Conservation (phyloP, 345 rosid genomes). For the Hibiscus syriacus region DNA sequence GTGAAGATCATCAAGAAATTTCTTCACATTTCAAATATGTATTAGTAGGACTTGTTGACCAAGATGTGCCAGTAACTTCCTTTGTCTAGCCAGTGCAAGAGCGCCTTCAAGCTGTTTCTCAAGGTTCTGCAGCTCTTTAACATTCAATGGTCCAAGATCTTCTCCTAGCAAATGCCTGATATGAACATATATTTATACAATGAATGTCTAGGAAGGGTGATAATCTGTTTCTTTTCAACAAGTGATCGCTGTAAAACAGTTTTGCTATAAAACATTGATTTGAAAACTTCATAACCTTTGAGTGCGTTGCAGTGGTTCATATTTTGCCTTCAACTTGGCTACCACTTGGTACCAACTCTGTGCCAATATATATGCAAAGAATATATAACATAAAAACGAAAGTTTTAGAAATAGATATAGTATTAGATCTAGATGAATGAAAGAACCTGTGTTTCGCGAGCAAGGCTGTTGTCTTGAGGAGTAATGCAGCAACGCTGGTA, state of each 20-base stretch:
- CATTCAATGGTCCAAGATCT: neutral
- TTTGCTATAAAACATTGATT: no score
- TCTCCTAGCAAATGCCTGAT: neutral
- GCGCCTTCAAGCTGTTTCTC: neutral
- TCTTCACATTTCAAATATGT: neutral
- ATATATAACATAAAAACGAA: no score
- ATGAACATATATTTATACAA: no score
- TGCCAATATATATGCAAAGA: neutral
- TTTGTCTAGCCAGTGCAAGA: neutral
- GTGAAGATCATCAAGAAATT: neutral
- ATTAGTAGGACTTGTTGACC: no score
- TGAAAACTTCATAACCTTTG: no score
- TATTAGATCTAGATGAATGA: no score
- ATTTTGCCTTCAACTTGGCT: constrained; percentile 35
- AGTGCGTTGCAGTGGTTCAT: neutral
- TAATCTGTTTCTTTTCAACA: no score
- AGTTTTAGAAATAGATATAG: no score
- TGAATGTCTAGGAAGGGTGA: no score
- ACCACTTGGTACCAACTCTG: constrained; percentile 33
- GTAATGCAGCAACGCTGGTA: neutral
- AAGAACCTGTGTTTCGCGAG: neutral
- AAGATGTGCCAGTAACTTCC: neutral
- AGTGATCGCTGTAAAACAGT: no score
- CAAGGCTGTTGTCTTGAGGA: neutral
- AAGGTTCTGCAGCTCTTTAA: neutral